Percentiles rank a stretch among this genome's conserved stretches.
phyloP scores from a whole-genome alignment of 2,329 filamentous ascomycete genomes.

The Sporothrix variecibatus region DNA sequence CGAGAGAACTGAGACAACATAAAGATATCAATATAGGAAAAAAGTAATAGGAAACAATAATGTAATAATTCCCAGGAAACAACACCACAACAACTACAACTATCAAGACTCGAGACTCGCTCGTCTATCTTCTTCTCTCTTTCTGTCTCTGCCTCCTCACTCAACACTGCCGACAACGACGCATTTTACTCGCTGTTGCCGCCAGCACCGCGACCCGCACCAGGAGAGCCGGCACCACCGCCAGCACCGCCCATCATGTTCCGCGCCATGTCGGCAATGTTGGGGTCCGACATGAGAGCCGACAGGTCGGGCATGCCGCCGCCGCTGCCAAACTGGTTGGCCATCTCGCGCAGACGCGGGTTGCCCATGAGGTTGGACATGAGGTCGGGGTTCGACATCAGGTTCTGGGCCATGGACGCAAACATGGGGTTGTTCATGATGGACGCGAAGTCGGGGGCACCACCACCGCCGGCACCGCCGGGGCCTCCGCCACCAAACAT shows the following conservation, averaged over 20 bases:
- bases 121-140: neutral
- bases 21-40: neutral
- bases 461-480: conserved; percentile 64
- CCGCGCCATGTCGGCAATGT: conserved; percentile 76
- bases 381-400: conserved; percentile 95
- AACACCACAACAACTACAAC: neutral
- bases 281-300: conserved; percentile 87
- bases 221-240: conserved; percentile 10
- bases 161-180: neutral
- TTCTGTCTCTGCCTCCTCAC: too few species aligned
- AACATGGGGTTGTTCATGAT: conserved; percentile 99
- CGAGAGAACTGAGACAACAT: neutral
- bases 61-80: neutral
- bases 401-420: conserved; percentile 90
- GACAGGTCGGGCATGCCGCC: conserved; percentile 76
- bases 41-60: neutral
- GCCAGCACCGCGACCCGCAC: conserved; percentile 16
- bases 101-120: neutral
- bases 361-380: conserved; percentile 94
- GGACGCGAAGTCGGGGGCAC: conserved; percentile 82
- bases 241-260: conserved; percentile 36
- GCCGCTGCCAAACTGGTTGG: conserved; percentile 71
- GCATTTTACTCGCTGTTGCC: neutral
- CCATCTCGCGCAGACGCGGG: conserved; percentile 84
- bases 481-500: conserved; percentile 66